Percentiles rank a stretch among this genome's conserved stretches.
These are phyloP conservation scores for Blastomyces emzantsi DNA, from an alignment of 2,329 filamentous ascomycete species.

Conservation along the genomic window DNA sequence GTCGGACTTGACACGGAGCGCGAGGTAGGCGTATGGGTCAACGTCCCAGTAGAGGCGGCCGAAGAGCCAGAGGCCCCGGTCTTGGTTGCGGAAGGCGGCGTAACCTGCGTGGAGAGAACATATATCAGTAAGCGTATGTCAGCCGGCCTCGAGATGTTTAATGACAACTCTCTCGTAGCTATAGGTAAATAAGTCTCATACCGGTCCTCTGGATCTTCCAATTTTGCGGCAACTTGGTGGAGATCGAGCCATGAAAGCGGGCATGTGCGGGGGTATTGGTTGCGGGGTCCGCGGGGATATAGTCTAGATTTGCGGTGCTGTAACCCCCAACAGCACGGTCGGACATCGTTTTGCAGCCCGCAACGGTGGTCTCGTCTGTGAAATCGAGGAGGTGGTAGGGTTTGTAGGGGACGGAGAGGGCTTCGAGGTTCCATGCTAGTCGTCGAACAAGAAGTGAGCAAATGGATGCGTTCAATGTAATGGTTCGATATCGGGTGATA, in stretches of 20 bases:
- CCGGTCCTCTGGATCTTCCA: conserved; percentile 37
- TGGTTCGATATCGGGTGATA: background rate
- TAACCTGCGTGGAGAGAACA: conserved; percentile 53
- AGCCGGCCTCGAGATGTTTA: background rate
- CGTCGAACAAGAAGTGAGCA: background rate
- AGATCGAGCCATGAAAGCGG: conserved; percentile 81
- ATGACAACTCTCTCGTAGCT: background rate
- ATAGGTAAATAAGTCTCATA: conserved; percentile 16
- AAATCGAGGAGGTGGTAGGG: conserved; percentile 35
- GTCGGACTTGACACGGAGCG: conserved; percentile 80
- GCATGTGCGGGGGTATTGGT: conserved; percentile 52
- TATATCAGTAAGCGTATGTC: background rate
- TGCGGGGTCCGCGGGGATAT: conserved; percentile 42
- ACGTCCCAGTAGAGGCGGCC: conserved; percentile 81
- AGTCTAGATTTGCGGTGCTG: conserved; percentile 65
- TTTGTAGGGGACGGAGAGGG: conserved; percentile 29
- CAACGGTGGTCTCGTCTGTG: conserved; percentile 29
- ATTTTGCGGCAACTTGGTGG: conserved; percentile 68
- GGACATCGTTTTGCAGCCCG: conserved; percentile 62
- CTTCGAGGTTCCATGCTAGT: conserved; percentile 36
- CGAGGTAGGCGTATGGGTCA: conserved; percentile 79
- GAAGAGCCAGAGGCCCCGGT: conserved; percentile 70
- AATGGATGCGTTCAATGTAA: background rate
- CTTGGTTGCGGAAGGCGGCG: conserved; percentile 78
- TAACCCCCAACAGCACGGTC: conserved; percentile 81